A percentile compares a stretch with the other conserved stretches of the same genome.
phyloP scores from a whole-genome alignment of 164 flowering plant species.

The Aristolochia californica region DNA sequence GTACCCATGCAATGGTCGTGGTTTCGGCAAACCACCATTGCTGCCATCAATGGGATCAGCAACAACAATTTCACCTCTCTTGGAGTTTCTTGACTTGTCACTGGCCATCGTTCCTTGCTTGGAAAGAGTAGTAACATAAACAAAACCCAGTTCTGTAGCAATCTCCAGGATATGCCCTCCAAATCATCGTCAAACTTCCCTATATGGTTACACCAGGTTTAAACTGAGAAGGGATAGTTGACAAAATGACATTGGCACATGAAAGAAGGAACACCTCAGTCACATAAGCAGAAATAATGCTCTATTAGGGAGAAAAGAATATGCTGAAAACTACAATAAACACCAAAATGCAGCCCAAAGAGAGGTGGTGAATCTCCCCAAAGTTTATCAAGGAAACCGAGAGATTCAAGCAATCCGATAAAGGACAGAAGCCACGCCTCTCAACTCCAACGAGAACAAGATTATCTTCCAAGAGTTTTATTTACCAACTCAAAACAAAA shows the following conservation, averaged over 20 bases:
- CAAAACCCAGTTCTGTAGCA: slow-evolving; percentile 30
- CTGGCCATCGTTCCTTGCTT: slow-evolving; percentile 40
- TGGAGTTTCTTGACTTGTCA: slow-evolving; percentile 22
- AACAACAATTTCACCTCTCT: slow-evolving; percentile 11
- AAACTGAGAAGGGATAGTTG: slow-evolving; percentile 1
- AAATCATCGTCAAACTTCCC: slow-evolving; percentile 31
- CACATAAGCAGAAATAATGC: no score
- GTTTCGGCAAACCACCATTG: slow-evolving; percentile 26
- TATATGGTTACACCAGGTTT: slow-evolving; percentile 6
- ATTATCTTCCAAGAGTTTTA: no score
- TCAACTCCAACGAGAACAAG: no score
- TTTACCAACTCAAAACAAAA: no score
- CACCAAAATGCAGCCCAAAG: neutral
- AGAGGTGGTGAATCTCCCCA: no score
- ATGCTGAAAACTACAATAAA: no score
- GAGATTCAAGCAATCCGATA: no score
- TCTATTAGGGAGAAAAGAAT: no score
- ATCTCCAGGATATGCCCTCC: slow-evolving; percentile 23
- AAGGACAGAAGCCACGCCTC: no score
- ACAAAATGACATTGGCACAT: no score
- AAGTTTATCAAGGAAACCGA: no score
- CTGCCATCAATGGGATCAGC: slow-evolving; percentile 20
- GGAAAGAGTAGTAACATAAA: slow-evolving; percentile 26
- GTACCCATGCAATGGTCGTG: slow-evolving; percentile 60
- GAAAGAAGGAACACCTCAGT: no score